A percentile compares a stretch with the other conserved stretches of the same genome.
phyloP scores from a whole-genome alignment of 2,329 filamentous ascomycete species.

The Aspergillus jensenii region DNA sequence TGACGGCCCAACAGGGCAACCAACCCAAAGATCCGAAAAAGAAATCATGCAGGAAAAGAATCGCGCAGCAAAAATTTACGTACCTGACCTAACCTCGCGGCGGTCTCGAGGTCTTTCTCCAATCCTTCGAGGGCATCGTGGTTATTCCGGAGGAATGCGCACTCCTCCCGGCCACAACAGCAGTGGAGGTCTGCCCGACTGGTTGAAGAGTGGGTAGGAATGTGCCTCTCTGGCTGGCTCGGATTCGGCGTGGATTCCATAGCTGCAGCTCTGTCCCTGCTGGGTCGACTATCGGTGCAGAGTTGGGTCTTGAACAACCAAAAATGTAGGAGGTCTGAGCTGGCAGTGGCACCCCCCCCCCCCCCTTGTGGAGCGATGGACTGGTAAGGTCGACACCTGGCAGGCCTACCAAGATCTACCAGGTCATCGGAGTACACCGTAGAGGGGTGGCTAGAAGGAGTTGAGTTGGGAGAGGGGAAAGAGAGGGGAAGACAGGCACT shows the following conservation, averaged over 20 bases:
- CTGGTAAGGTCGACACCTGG: slow-evolving; percentile 9
- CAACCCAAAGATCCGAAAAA: slow-evolving; percentile 9
- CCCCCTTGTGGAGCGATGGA: slow-evolving; percentile 26
- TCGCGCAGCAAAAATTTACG: slow-evolving; percentile 39
- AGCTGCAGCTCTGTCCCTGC: slow-evolving; percentile 3
- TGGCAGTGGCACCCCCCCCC: slow-evolving; percentile 30
- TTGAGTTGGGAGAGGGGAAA: slow-evolving; percentile 1
- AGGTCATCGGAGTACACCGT: slow-evolving; percentile 18
- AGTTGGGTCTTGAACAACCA: background rate
- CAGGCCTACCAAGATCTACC: slow-evolving; percentile 12
- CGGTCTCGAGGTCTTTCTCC: slow-evolving; percentile 83
- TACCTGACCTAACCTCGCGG: slow-evolving; percentile 90
- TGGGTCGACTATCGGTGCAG: background rate
- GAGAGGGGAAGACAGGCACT: background rate
- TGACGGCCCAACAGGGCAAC: background rate
- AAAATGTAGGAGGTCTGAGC: slow-evolving; percentile 15
- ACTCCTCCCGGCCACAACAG: slow-evolving; percentile 82
- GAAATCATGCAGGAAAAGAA: slow-evolving; percentile 9
- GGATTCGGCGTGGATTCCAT: slow-evolving; percentile 29
- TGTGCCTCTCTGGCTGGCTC: slow-evolving; percentile 22
- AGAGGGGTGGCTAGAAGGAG: background rate
- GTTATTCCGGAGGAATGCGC: slow-evolving; percentile 79
- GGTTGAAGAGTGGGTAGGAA: slow-evolving; percentile 31
- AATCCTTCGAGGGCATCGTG: slow-evolving; percentile 73
- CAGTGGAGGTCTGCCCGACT: slow-evolving; percentile 51